A percentile compares a stretch with the other conserved stretches of the same genome.
phyloP scores from a whole-genome alignment of 257 asterid genomes.

The Linaria vulgaris region DNA sequence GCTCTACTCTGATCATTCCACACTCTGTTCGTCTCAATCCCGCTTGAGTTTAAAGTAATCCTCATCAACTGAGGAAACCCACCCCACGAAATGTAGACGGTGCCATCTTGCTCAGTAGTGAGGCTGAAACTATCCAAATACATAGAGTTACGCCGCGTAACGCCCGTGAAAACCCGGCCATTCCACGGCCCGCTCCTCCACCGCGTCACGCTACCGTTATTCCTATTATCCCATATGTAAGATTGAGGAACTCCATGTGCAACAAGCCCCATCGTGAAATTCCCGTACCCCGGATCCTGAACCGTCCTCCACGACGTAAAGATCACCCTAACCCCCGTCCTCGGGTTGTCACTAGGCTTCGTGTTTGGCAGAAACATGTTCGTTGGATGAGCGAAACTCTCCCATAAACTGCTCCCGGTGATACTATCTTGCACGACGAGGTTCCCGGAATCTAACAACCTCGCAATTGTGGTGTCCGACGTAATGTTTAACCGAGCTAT shows the following conservation, averaged over 20 bases:
- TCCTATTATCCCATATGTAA: constrained; percentile 24
- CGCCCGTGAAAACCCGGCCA: constrained; percentile 22
- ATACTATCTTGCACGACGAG: constrained; percentile 31
- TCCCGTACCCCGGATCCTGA: constrained; percentile 39
- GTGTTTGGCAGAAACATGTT: constrained; percentile 28
- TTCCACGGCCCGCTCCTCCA: constrained; percentile 42
- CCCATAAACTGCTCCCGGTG: constrained; percentile 30
- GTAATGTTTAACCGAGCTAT: neutral
- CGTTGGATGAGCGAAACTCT: constrained; percentile 31
- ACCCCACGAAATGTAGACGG: constrained; percentile 6
- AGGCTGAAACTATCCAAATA: constrained; percentile 18
- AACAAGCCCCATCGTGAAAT: constrained; percentile 18
- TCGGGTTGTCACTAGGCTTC: constrained; percentile 25
- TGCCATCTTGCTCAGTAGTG: constrained; percentile 15
- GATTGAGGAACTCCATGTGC: constrained; percentile 19
- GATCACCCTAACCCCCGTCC: neutral
- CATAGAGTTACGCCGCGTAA: neutral
- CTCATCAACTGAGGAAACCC: neutral
- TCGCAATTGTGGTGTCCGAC: constrained; percentile 24
- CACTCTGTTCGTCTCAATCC: constrained; percentile 10
- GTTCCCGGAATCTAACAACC: constrained; percentile 38
- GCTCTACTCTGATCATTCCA: constrained; percentile 9
- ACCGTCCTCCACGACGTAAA: constrained; percentile 39
- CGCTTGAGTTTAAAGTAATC: constrained; percentile 16
- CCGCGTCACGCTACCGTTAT: constrained; percentile 3